Evolutionary conservation across 1,284 basidiomycete species (phyloP).

Genomic region (Wallemia mellicola): DNA sequence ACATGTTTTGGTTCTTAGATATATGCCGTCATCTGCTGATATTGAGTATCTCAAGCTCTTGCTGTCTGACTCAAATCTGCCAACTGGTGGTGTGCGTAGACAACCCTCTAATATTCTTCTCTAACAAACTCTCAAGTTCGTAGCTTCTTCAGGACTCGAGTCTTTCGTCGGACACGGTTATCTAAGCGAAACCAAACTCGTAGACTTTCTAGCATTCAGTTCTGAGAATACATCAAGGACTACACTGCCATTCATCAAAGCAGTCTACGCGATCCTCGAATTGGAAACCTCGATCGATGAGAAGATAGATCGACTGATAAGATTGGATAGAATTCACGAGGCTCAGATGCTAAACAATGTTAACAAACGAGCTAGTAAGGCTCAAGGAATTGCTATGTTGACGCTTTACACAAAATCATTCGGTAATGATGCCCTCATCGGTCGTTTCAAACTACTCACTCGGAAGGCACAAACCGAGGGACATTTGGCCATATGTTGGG

Average conservation of each 20-base stretch:
- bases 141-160: not conserved
- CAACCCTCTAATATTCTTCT: not conserved
- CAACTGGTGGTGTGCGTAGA: not conserved
- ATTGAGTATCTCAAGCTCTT: not conserved
- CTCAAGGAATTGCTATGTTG: conserved; percentile 77
- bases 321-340: conserved; percentile 51
- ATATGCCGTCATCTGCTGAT: not conserved
- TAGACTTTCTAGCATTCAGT: not conserved
- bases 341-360: conserved; percentile 67
- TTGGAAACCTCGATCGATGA: not conserved
- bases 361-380: conserved; percentile 49
- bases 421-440: conserved; percentile 21
- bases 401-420: conserved; percentile 64
- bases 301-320: conserved; percentile 18
- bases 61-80: not conserved
- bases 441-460: conserved; percentile 33
- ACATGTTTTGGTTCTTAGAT: not conserved
- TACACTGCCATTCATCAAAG: not conserved
- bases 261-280: not conserved
- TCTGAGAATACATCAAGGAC: not conserved
- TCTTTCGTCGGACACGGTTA: conserved; percentile 2
- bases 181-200: not conserved
- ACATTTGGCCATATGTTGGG: conserved; percentile 74
- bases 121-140: not conserved
- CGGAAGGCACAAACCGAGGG: conserved; percentile 35